These are phyloP conservation scores for Canariomyces notabilis DNA, from an alignment of 2,329 filamentous ascomycete genomes.

Conservation along the genomic window DNA sequence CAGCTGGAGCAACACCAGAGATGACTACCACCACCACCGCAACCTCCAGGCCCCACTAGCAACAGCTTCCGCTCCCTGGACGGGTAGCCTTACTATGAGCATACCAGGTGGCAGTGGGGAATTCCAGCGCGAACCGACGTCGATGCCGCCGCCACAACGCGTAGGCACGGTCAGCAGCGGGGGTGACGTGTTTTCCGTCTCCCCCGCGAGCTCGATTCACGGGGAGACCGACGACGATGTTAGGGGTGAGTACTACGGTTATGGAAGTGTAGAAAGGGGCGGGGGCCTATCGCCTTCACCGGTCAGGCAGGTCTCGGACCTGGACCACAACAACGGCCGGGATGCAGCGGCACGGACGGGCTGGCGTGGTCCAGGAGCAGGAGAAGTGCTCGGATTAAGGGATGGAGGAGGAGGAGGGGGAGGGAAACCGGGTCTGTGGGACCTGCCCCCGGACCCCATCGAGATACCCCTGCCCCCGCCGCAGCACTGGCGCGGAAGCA, in stretches of 20 bases:
- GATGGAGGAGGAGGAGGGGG: too few species aligned
- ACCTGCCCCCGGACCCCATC: neutral
- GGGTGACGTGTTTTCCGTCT: conserved; percentile 17
- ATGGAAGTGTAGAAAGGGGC: neutral
- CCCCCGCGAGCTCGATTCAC: conserved; percentile 23
- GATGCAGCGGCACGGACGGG: too few species aligned
- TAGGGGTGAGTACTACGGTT: neutral
- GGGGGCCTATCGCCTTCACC: neutral
- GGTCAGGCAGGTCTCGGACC: too few species aligned
- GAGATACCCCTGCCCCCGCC: conserved; percentile 11
- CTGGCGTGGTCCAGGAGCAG: too few species aligned
- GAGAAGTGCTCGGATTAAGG: too few species aligned
- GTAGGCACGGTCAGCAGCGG: conserved; percentile 17
- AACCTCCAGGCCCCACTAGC: too few species aligned
- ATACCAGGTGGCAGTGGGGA: too few species aligned
- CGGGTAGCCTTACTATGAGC: too few species aligned
- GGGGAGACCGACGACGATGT: conserved; percentile 9
- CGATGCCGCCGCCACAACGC: conserved; percentile 9
- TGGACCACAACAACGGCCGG: too few species aligned
- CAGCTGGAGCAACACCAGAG: too few species aligned
- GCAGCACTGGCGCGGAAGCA: conserved; percentile 16
- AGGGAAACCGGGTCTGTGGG: conserved; percentile 11
- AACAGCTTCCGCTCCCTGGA: neutral
- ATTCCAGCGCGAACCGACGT: too few species aligned
- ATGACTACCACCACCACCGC: neutral